Evolutionary conservation across 768 basidiomycete species (phyloP), one percentile per base, ranked within the genome.

Genomic region (Imleria badia): DNA sequence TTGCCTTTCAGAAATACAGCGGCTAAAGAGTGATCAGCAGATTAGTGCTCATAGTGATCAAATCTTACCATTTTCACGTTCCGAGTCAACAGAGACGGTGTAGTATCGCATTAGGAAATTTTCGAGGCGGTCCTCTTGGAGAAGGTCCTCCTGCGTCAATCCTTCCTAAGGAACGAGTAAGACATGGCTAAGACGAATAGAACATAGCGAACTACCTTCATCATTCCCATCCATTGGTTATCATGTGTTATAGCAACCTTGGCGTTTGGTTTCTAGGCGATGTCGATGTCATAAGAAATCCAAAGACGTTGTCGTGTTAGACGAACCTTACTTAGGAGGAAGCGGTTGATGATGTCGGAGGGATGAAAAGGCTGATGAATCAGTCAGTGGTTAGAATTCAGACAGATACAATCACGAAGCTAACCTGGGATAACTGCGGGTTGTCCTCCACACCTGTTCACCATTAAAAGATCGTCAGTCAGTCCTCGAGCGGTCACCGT

Each of bases 361-460:
- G 42, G 50, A 35, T 51, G 50, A 36, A 51, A 51, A 5, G 50
- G 50, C 50, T 51, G 34, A 26, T 23, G 34, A 22, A 26, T 23
- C 22, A 14, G 31, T 34, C 33, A 11, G 40, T n/a, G 17, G 19
- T 22, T 23, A 15, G 30, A 12, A 41, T 40, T 15, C 30, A 22
- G 22, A 33, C 14, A 22, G 14, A 41, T 8, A 5, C 30, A 13
- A 50, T 13, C 22, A n/a, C 2, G 33, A 10, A 34, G 22, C n/a
- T 23, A 44, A 51, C 50, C n/a, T 51, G 41, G 2, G 42, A 29
- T 20, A 44, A 26, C 41, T 6, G 10, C 23, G 40, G 39, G 17
- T 39, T 40, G 11, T 50, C 20, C 20, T 41, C 22, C 48, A 50
- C 15, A 23, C 39, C 47, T 48, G 36, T 38, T 39, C 35, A 13